Evolutionary conservation across 139 green algal genomes (phyloP).

Genomic region (Pseudopediastrum boryanum): DNA sequence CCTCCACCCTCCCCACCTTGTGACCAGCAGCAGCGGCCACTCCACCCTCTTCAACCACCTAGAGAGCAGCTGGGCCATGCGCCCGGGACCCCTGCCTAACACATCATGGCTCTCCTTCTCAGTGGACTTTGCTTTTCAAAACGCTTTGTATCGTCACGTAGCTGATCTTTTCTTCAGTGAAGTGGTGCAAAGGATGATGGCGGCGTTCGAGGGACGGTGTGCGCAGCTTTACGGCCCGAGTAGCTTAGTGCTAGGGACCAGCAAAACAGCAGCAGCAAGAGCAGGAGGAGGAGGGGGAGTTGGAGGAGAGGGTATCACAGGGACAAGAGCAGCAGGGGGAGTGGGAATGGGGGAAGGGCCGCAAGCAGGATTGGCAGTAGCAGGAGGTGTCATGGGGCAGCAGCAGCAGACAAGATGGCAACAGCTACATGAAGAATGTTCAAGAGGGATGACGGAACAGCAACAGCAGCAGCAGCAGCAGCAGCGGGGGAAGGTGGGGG

Average conservation of each 20-base stretch:
- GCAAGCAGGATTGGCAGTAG: too few relatives aligned
- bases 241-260: background rate
- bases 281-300: too few relatives aligned
- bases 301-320: too few relatives aligned
- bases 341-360: too few relatives aligned
- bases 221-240: conserved; percentile 76
- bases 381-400: too few relatives aligned
- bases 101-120: conserved; percentile 79
- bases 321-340: too few relatives aligned
- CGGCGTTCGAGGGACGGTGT: conserved; percentile 88
- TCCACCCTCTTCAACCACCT: conserved; percentile 87
- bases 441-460: too few relatives aligned
- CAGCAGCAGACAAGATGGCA: too few relatives aligned
- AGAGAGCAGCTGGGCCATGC: conserved; percentile 73
- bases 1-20: conserved; percentile 49
- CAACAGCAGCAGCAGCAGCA: too few relatives aligned
- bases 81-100: conserved; percentile 63
- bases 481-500: too few relatives aligned
- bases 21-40: conserved; percentile 66
- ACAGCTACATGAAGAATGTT: too few relatives aligned
- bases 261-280: too few relatives aligned
- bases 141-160: conserved; percentile 79
- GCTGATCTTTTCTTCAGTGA: conserved; percentile 71
- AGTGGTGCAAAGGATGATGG: conserved; percentile 87
- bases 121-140: conserved; percentile 91